phyloP scores from a whole-genome alignment of 805 yeast genomes.

The Hanseniaspora mollemarum region DNA sequence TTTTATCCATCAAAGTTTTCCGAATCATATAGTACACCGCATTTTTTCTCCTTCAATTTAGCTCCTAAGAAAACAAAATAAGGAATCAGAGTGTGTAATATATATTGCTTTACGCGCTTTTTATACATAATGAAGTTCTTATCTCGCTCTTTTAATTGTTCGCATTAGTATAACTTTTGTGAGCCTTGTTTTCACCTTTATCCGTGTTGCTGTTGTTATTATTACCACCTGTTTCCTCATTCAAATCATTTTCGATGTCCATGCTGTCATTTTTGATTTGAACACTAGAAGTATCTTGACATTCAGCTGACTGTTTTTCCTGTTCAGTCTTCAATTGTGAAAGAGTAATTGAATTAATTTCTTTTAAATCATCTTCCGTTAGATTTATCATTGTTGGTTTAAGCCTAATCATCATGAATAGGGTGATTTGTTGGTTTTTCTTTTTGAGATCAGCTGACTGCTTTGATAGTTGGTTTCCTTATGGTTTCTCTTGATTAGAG shows the following conservation, averaged over 20 bases:
- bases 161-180: no score
- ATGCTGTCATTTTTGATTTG: neutral
- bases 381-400: slow-evolving; percentile 10
- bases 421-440: neutral
- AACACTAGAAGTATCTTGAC: neutral
- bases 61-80: slow-evolving; percentile 21
- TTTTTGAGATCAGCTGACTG: no score
- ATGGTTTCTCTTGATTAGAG: no score
- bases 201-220: neutral
- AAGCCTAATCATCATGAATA: slow-evolving; percentile 1
- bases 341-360: neutral
- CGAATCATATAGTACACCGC: slow-evolving; percentile 24
- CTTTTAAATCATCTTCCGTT: neutral
- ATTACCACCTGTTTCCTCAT: neutral
- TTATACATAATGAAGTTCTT: no score
- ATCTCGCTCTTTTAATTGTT: no score
- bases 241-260: neutral
- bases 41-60: slow-evolving; percentile 23
- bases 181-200: neutral
- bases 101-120: neutral
- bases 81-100: neutral
- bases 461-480: no score
- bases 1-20: slow-evolving; percentile 26
- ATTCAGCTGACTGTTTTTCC: neutral
- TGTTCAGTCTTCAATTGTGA: neutral